These are phyloP conservation scores for Tolypocladium pustulatum DNA, from an alignment of 2,329 filamentous ascomycete species.

Conservation along the genomic window DNA sequence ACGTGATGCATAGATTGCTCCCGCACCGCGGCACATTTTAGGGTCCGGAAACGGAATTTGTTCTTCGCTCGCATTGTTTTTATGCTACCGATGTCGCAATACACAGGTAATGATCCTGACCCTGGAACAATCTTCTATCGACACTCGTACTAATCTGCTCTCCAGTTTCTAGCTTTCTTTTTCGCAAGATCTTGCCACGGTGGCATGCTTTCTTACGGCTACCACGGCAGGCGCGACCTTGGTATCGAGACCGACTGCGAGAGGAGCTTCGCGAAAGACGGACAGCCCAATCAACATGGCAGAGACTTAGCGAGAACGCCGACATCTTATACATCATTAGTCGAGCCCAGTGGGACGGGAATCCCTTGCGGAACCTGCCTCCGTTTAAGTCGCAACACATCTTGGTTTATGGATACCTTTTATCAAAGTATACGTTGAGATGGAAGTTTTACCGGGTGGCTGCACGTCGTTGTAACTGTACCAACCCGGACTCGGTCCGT, in stretches of 20 bases:
- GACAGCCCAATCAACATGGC: conserved; percentile 15
- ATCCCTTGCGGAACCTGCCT: conserved; percentile 17
- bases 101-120: too few relatives aligned
- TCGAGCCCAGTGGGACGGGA: conserved; percentile 27
- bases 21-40: too few relatives aligned
- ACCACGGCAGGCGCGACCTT: conserved; percentile 19
- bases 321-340: conserved; percentile 31
- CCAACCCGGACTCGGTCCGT: conserved; percentile 14
- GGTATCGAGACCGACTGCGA: conserved; percentile 26
- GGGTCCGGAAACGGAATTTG: too few relatives aligned
- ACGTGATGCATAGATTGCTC: too few relatives aligned
- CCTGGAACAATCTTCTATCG: too few relatives aligned
- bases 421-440: conserved; percentile 30
- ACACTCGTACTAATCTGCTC: too few relatives aligned
- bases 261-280: conserved; percentile 27
- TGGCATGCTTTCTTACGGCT: conserved; percentile 14
- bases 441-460: conserved; percentile 28
- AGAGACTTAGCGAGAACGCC: conserved; percentile 30
- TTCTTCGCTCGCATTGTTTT: too few relatives aligned
- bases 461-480: conserved; percentile 18
- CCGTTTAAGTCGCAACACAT: conserved; percentile 11
- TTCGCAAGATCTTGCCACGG: neutral
- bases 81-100: too few relatives aligned
- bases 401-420: conserved; percentile 27
- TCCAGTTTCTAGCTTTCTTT: too few relatives aligned